Evolutionary conservation across 2,329 filamentous ascomycete species (phyloP), one percentile per base, ranked within the genome.

Genomic region (Knufia fluminis): DNA sequence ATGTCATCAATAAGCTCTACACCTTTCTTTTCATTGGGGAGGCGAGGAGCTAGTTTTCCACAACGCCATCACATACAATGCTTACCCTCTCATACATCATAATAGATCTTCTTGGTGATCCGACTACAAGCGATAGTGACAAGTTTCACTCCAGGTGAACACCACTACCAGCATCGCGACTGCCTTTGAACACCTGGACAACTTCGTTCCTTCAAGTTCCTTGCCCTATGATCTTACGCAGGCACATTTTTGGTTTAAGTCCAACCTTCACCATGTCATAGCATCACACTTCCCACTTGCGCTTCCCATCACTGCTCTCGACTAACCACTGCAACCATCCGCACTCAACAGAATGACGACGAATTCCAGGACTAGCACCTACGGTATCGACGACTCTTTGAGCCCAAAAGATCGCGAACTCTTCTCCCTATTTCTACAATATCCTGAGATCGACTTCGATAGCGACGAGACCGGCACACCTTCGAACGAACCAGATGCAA

Each of bases 391-490:
- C 19, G 41, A 32, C 17, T 28, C n/a, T 12, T 19, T 36, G 12
- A 47, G 23, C 19, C 26, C 44, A 17, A 32, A 10, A 9, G 36
- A 46, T 16, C 19, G 28, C 8, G 42, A 49, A 46, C 19, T 46
- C 17, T 40, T 45, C 33, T 50, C 50, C 12, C 36, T 35, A 22
- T 48, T 39, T 19, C 36, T 51, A 20, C 50, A 50, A 4, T 60
- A 59, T 50, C 57, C 54, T 31, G 55, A 59, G 19, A 58, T 59
- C 39, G 49, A 51, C 20, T 57, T 59, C 36, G 52, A 57, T 39
- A 10, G 12, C 4, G 38, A 42, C 7, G 28, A 10, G 7, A 8
- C 23, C n/a, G n/a, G 2, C 12, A 9, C 4, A 3, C 4, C n/a
- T 14, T 12, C 39, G 6, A 20, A 33, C 19, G 20, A 26, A 17